Evolutionary conservation across 768 basidiomycete genomes (phyloP), one percentile per base, ranked within the genome.

Genomic region (Coprinellus aureogranulatus): DNA sequence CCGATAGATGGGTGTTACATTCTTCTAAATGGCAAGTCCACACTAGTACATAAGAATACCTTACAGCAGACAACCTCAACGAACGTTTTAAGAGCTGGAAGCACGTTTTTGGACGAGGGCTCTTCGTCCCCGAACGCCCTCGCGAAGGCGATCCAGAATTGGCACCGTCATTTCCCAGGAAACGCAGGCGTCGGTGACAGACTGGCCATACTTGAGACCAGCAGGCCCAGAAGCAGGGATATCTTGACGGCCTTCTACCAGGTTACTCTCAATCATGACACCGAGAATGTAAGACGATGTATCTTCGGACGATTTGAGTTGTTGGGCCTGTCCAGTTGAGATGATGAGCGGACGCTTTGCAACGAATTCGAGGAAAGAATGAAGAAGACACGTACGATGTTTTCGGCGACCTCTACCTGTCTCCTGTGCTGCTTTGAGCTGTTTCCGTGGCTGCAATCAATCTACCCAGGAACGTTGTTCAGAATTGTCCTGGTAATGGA

Each of bases 401-500:
- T 88, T 30, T 92, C 89, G 8, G 90, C 92, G 34, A 98, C 96
- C 58, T 90, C 86, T 2, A 87, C 76, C 74, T 99, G 96, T 64
- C 87, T 91, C 59, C 83, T 77, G 71, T 96, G 90, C 68, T 97
- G 91, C 74, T 99, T 98, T 59, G 81, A 84, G 65, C 90, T 92
- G 75, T 98, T 98, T 59, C 96, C 94, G 68, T 98, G 95, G 64
- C 93, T 95, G 81, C 96, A 96, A 72, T 96, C 93, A 61, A 97
- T 87, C 94, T 96, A 67, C 28, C 62, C 56, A 2, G 48, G 25
- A 31, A 10, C 22, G 37, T 50, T 37, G 45, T 39, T 40, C 25
- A 48, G 47, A 23, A n/a, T 27, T 10, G 3, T 14, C 27, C 8
- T 22, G 23, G 31, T 30, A 8, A 44, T 30, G 26, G n/a, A 25